Percentiles rank a stretch among this genome's conserved stretches.
Evolutionary conservation across 2,329 filamentous ascomycete genomes (phyloP).

Genomic region (Calonectria montana): DNA sequence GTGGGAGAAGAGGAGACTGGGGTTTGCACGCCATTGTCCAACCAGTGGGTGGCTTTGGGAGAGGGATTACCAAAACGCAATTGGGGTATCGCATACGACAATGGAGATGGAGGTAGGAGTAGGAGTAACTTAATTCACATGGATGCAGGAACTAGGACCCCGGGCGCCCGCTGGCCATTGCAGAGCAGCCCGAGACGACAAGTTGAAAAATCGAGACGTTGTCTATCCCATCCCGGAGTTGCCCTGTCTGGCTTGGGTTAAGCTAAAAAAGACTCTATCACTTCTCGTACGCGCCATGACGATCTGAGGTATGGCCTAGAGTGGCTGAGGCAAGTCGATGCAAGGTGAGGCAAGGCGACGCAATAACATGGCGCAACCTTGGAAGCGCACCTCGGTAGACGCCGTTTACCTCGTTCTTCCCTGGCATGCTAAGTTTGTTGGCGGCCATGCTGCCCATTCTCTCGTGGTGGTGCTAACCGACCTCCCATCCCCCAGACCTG

Average conservation of each 20-base stretch:
- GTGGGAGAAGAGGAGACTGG: constrained; percentile 38
- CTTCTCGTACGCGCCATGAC: not conserved
- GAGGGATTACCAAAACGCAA: constrained; percentile 36
- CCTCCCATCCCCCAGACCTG: not conserved
- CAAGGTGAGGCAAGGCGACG: not conserved
- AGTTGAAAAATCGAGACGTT: not conserved
- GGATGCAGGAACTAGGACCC: constrained; percentile 43
- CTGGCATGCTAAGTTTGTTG: constrained; percentile 12
- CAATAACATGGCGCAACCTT: constrained; percentile 6
- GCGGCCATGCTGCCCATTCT: not conserved
- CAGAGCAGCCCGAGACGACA: not conserved
- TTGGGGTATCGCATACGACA: constrained; percentile 35
- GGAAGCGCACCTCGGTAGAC: constrained; percentile 8
- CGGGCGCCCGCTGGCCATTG: not conserved
- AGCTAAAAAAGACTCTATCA: constrained; percentile 2
- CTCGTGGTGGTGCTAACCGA: not conserved
- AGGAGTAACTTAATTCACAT: constrained; percentile 26
- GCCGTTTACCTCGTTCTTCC: constrained; percentile 13
- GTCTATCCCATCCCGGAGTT: constrained; percentile 3
- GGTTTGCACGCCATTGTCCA: constrained; percentile 39
- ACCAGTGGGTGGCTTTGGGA: constrained; percentile 34
- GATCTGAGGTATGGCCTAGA: not conserved
- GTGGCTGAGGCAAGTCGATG: not conserved
- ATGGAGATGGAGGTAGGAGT: not conserved
- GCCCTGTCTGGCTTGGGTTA: not conserved